Percentiles rank a stretch among this genome's conserved stretches.
Evolutionary conservation across 768 basidiomycete species (phyloP).

Genomic region (Lyophyllum semitale): DNA sequence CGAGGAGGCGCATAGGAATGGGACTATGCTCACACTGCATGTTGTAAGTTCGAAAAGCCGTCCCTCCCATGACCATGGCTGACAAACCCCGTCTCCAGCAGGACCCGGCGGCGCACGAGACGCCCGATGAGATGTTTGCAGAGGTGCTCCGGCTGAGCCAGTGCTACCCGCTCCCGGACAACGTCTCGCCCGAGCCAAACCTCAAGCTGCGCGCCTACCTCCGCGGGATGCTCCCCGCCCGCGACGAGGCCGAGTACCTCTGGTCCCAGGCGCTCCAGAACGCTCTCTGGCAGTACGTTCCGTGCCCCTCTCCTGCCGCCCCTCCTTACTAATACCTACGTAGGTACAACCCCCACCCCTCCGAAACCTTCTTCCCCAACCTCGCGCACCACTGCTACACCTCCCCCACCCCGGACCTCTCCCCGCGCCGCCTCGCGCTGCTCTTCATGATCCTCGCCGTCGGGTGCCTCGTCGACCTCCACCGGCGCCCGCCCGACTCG

Average conservation of each 20-base stretch:
- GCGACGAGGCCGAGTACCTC: conserved; percentile 58
- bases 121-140: conserved; percentile 31
- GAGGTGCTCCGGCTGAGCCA: conserved; percentile 56
- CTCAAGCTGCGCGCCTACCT: conserved; percentile 57
- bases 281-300: conserved; percentile 65
- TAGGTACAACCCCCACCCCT: conserved; percentile 67
- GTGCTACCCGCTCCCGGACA: conserved; percentile 53
- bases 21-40: background rate
- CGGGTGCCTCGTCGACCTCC: conserved; percentile 65
- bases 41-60: background rate
- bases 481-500: conserved; percentile 42
- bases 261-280: conserved; percentile 65
- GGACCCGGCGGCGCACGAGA: too few relatives aligned
- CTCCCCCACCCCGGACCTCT: conserved; percentile 50
- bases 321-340: background rate
- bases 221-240: conserved; percentile 54
- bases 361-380: conserved; percentile 65
- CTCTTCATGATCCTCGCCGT: conserved; percentile 73
- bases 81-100: too few relatives aligned
- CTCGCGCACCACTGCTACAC: conserved; percentile 67
- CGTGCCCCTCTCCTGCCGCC: background rate
- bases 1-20: background rate
- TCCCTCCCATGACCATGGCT: background rate
- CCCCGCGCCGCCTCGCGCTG: conserved; percentile 63
- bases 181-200: conserved; percentile 52